A percentile compares a stretch with the other conserved stretches of the same genome.
These are phyloP conservation scores for Vanderwaltozyma yarrowii DNA, from an alignment of 805 yeast genomes.

Conservation along the genomic window DNA sequence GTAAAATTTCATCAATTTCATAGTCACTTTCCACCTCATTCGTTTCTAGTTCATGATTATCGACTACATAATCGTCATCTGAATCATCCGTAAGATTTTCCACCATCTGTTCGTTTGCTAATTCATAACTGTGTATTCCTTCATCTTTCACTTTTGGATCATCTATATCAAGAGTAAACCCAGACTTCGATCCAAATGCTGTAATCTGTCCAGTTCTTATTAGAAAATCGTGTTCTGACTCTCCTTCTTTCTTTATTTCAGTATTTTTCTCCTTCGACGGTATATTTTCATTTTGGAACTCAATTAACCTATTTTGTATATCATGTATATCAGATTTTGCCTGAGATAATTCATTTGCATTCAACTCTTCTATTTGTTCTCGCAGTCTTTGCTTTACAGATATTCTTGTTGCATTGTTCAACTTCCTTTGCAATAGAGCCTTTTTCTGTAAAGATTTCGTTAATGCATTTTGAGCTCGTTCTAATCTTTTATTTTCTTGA, in stretches of 20 bases:
- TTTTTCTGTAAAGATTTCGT: slow-evolving; percentile 36
- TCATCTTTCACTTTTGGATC: slow-evolving; percentile 22
- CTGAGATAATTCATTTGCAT: slow-evolving; percentile 41
- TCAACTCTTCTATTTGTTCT: slow-evolving; percentile 44
- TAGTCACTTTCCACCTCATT: slow-evolving; percentile 15
- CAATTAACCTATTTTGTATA: slow-evolving; percentile 38
- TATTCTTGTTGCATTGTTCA: slow-evolving; percentile 49
- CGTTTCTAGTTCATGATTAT: slow-evolving; percentile 3
- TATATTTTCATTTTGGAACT: slow-evolving; percentile 11
- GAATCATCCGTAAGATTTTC: slow-evolving; percentile 12
- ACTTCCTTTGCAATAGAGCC: slow-evolving; percentile 36
- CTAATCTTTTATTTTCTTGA: slow-evolving; percentile 65
- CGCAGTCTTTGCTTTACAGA: slow-evolving; percentile 48
- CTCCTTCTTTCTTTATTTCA: slow-evolving; percentile 49
- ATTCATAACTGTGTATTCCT: slow-evolving; percentile 8
- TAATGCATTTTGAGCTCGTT: slow-evolving; percentile 46
- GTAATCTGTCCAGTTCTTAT: slow-evolving; percentile 88
- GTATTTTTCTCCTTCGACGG: slow-evolving; percentile 12
- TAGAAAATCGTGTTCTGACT: slow-evolving; percentile 67
- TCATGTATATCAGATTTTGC: slow-evolving; percentile 55
- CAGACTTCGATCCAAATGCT: slow-evolving; percentile 71
- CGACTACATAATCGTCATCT: slow-evolving; percentile 16
- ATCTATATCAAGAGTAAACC: slow-evolving; percentile 32
- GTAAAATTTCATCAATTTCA: slow-evolving; percentile 12
- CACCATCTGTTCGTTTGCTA: slow-evolving; percentile 16